Conservation (phyloP, 2,329 filamentous ascomycete species). For the Talaromyces sp. region DNA sequence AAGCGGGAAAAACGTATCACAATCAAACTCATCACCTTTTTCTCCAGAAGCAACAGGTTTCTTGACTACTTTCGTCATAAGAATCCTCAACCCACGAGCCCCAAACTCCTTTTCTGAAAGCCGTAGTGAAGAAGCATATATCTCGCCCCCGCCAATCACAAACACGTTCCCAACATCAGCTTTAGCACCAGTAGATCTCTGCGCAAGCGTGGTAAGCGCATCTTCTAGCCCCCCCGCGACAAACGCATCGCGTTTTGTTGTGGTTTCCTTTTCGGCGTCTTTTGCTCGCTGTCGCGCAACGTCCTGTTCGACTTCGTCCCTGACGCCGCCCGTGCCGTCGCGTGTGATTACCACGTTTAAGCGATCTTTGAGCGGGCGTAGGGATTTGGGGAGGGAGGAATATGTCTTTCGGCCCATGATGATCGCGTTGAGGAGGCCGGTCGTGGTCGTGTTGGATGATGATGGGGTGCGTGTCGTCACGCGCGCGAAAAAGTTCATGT, state of each 20-base stretch:
- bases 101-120: too few species aligned
- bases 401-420: constrained; percentile 98
- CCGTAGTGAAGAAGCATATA: constrained; percentile 68
- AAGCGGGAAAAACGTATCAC: constrained; percentile 45
- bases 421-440: constrained; percentile 59
- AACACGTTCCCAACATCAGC: constrained; percentile 57
- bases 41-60: not conserved
- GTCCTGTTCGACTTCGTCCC: constrained; percentile 28
- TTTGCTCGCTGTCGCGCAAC: constrained; percentile 25
- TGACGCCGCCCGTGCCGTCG: constrained; percentile 26
- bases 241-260: constrained; percentile 34
- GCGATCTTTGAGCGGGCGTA: constrained; percentile 72
- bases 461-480: constrained; percentile 63
- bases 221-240: constrained; percentile 55
- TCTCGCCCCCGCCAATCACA: constrained; percentile 83
- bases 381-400: constrained; percentile 75
- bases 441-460: constrained; percentile 14
- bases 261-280: constrained; percentile 3
- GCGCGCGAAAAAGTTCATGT: constrained; percentile 93
- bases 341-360: constrained; percentile 75
- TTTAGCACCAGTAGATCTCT: constrained; percentile 1
- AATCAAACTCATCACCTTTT: constrained; percentile 29
- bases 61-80: constrained; percentile 37
- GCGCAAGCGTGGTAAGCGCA: constrained; percentile 44
- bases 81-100: constrained; percentile 23